Conservation (phyloP, 768 basidiomycete genomes). For the Termitomyces sp. region DNA sequence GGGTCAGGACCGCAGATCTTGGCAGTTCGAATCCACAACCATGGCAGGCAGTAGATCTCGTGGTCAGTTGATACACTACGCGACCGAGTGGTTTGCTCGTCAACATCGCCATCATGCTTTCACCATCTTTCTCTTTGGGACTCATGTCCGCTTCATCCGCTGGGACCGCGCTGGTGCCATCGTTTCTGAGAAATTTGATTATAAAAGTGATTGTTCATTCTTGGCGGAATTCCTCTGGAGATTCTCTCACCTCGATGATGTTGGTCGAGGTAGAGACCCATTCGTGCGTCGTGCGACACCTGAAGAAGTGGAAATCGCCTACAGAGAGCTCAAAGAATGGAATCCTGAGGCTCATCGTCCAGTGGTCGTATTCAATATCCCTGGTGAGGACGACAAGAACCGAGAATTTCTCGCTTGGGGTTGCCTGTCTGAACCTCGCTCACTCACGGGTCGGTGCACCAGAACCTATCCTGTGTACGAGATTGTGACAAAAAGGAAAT, state of each 20-base stretch:
- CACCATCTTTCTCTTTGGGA: too few species aligned
- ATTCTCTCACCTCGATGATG: constrained; percentile 17
- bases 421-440: constrained; percentile 4
- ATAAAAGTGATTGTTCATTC: constrained; percentile 3
- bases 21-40: not conserved
- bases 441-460: constrained; percentile 13
- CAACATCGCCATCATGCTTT: constrained; percentile 21
- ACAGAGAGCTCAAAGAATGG: not conserved
- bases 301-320: not conserved
- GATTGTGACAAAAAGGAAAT: constrained; percentile 6
- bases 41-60: not conserved
- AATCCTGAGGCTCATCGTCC: constrained; percentile 1
- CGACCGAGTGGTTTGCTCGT: constrained; percentile 15
- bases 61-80: constrained; percentile 20
- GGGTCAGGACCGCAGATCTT: not conserved
- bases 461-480: constrained; percentile 11
- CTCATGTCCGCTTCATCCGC: too few species aligned
- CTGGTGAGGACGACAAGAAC: too few species aligned
- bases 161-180: too few species aligned
- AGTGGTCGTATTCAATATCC: constrained; percentile 6
- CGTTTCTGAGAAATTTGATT: too few species aligned
- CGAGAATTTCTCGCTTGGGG: too few species aligned
- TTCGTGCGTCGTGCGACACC: constrained; percentile 12
- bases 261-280: too few species aligned
- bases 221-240: constrained; percentile 25